Evolutionary conservation across 2,329 filamentous ascomycete species (phyloP).

Genomic region (Pezicula carpinea): DNA sequence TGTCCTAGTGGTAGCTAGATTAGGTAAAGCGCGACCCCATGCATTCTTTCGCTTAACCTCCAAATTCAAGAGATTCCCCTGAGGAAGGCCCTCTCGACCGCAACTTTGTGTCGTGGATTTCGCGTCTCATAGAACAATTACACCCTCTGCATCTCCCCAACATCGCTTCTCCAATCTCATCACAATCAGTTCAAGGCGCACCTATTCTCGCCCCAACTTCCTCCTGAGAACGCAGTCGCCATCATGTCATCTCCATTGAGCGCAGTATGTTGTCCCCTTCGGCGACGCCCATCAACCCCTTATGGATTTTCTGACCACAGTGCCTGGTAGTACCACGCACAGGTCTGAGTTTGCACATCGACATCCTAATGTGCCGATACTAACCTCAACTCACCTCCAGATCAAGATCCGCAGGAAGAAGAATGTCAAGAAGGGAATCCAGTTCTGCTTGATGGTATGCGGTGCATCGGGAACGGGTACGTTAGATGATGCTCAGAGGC

Average conservation of each 20-base stretch:
- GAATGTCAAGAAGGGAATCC: constrained; percentile 88
- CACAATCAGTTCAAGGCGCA: constrained; percentile 10
- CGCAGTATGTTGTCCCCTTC: constrained; percentile 39
- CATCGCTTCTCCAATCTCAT: constrained; percentile 12
- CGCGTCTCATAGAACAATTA: constrained; percentile 17
- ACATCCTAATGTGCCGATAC: constrained; percentile 15
- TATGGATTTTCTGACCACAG: constrained; percentile 25
- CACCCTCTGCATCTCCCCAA: constrained; percentile 17
- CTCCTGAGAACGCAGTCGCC: constrained; percentile 8
- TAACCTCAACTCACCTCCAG: constrained; percentile 38
- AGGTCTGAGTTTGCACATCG: constrained; percentile 19
- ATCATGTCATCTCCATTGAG: constrained; percentile 49
- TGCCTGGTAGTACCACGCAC: constrained; percentile 21
- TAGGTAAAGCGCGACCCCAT: constrained; percentile 6
- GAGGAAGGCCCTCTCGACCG: constrained; percentile 18
- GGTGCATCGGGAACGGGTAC: constrained; percentile 97
- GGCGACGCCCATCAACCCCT: constrained; percentile 18
- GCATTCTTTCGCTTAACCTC: constrained; percentile 16
- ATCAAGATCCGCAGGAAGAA: constrained; percentile 99
- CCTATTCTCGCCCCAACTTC: constrained; percentile 10
- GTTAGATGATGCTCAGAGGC: constrained; percentile 27
- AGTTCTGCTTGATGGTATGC: constrained; percentile 99
- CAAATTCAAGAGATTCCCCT: constrained; percentile 15
- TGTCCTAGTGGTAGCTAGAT: constrained; percentile 3
- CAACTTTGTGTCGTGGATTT: constrained; percentile 17